A percentile compares a stretch with the other conserved stretches of the same genome.
Evolutionary conservation across 805 yeast genomes (phyloP).

Genomic region (Monosporozyma solicola): DNA sequence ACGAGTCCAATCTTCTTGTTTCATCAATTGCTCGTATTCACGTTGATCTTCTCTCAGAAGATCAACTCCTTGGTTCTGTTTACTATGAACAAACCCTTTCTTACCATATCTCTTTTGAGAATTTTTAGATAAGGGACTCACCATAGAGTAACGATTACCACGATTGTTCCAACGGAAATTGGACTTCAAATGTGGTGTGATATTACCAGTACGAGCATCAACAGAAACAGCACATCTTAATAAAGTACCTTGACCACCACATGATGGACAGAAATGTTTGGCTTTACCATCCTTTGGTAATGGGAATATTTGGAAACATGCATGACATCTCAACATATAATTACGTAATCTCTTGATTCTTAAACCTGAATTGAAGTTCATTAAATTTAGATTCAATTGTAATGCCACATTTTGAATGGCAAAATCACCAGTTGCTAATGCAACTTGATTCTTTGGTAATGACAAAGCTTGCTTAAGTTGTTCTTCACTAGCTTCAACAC

Average conservation of each 20-base stretch:
- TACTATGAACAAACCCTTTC: slow-evolving; percentile 69
- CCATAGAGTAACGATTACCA: slow-evolving; percentile 73
- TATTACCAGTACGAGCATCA: slow-evolving; percentile 64
- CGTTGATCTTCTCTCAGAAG: slow-evolving; percentile 87
- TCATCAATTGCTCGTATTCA: slow-evolving; percentile 81
- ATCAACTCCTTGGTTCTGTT: slow-evolving; percentile 28
- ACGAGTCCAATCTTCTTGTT: slow-evolving; percentile 80
- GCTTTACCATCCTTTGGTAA: slow-evolving; percentile 67
- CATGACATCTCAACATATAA: slow-evolving; percentile 95
- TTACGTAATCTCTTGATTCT: slow-evolving; percentile 79
- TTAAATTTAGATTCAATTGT: slow-evolving; percentile 79
- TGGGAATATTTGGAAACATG: slow-evolving; percentile 80
- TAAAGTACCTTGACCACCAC: slow-evolving; percentile 84
- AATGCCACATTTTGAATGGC: slow-evolving; percentile 93
- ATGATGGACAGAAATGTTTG: slow-evolving; percentile 84
- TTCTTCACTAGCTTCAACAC: slow-evolving; percentile 30
- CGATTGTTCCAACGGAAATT: slow-evolving; percentile 91
- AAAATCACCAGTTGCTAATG: slow-evolving; percentile 90
- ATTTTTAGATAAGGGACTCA: slow-evolving; percentile 81
- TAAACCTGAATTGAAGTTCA: slow-evolving; percentile 76
- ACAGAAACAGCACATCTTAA: slow-evolving; percentile 86
- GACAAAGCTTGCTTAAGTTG: slow-evolving; percentile 17
- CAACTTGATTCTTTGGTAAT: slow-evolving; percentile 50
- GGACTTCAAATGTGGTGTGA: slow-evolving; percentile 80
- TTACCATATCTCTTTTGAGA: slow-evolving; percentile 66